phyloP scores from a whole-genome alignment of 306 rosid genomes.

The Gillenia trifoliata region DNA sequence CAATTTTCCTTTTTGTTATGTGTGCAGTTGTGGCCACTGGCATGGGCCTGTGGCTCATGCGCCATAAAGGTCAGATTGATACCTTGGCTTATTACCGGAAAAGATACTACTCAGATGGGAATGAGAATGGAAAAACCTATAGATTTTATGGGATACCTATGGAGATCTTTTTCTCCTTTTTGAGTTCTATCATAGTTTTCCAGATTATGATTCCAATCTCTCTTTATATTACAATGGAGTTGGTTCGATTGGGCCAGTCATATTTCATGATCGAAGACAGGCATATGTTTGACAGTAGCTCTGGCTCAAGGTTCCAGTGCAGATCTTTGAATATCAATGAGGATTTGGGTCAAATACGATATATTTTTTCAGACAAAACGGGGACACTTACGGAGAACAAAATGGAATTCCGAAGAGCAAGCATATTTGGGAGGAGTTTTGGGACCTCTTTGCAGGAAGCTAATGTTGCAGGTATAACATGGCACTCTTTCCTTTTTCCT shows the following conservation, averaged over 20 bases:
- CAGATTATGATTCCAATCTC: slow-evolving; percentile 99
- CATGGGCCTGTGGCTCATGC: slow-evolving; percentile 76
- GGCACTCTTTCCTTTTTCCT: neutral
- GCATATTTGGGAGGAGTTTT: slow-evolving; percentile 62
- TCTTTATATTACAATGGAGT: slow-evolving; percentile 94
- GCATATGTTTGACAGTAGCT: slow-evolving; percentile 59
- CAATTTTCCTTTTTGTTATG: slow-evolving; percentile 71
- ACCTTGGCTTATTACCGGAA: slow-evolving; percentile 86
- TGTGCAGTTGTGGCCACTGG: slow-evolving; percentile 88
- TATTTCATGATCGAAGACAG: slow-evolving; percentile 91
- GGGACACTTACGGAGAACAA: slow-evolving; percentile 97
- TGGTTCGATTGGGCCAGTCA: slow-evolving; percentile 96
- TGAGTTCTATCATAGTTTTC: slow-evolving; percentile 93
- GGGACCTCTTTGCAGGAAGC: slow-evolving; percentile 41
- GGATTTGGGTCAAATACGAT: slow-evolving; percentile 95
- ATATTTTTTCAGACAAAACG: slow-evolving; percentile 91
- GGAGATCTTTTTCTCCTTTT: slow-evolving; percentile 88
- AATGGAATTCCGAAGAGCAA: slow-evolving; percentile 92
- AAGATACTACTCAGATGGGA: slow-evolving; percentile 39
- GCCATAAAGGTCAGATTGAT: slow-evolving; percentile 66
- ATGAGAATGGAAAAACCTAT: slow-evolving; percentile 43
- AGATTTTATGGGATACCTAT: slow-evolving; percentile 79
- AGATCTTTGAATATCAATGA: slow-evolving; percentile 95
- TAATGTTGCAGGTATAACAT: slow-evolving; percentile 42
- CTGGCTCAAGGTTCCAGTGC: slow-evolving; percentile 93